Conservation (phyloP, 345 rosid species). For the Syzygium aqueum region DNA sequence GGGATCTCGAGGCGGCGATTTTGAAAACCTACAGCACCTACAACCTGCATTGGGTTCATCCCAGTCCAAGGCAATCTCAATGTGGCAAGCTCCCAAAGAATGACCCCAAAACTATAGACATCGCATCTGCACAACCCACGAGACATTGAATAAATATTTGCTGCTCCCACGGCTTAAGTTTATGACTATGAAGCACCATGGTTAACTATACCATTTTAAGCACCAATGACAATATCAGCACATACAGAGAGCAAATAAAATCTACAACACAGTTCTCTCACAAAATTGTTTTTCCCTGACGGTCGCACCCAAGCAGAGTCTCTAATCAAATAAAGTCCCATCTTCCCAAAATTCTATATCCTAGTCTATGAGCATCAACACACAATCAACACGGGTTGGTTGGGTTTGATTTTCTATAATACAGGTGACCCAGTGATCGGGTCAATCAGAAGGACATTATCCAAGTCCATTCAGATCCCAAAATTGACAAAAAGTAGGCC, state of each 20-base stretch:
- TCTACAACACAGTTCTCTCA: neutral
- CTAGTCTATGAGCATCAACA: neutral
- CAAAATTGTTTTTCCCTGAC: neutral
- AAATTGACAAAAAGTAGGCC: neutral
- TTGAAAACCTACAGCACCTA: constrained; percentile 99
- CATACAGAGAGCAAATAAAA: neutral
- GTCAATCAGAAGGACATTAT: no score
- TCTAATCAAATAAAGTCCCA: neutral
- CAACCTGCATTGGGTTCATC: constrained; percentile 99
- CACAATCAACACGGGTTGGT: neutral
- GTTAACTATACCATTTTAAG: neutral
- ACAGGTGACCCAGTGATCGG: no score
- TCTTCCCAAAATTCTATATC: neutral
- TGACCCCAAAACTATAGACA: constrained; percentile 94
- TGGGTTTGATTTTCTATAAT: no score
- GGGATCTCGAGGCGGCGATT: constrained; percentile 94
- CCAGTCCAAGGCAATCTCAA: constrained; percentile 91
- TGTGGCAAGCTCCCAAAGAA: constrained; percentile 98
- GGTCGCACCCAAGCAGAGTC: neutral
- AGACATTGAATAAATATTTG: neutral
- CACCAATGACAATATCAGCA: neutral
- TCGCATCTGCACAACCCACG: constrained; percentile 63
- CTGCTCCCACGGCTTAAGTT: neutral
- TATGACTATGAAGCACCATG: neutral
- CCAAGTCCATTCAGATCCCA: no score